phyloP scores from a whole-genome alignment of 306 rosid genomes.

The Prunus mume region DNA sequence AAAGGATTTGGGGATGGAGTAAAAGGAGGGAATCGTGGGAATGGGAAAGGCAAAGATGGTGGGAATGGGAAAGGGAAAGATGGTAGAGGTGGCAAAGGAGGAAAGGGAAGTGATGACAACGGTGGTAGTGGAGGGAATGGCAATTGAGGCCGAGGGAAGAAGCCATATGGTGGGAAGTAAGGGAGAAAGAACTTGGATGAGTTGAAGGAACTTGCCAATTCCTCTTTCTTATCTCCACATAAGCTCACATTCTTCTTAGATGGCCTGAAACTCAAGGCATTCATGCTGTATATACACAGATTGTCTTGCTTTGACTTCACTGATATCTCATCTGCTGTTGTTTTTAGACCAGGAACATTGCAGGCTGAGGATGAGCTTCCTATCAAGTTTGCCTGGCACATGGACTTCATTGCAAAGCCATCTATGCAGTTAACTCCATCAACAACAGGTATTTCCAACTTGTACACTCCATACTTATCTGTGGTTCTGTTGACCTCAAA shows the following conservation, averaged over 20 bases:
- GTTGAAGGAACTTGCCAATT: slow-evolving; percentile 29
- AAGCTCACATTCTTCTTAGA: slow-evolving; percentile 40
- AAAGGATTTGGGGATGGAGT: slow-evolving; percentile 26
- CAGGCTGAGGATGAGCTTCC: slow-evolving; percentile 43
- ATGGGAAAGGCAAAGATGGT: slow-evolving; percentile 28
- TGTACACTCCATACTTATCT: slow-evolving; percentile 50
- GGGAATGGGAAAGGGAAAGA: slow-evolving; percentile 32
- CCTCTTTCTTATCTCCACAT: slow-evolving; percentile 33
- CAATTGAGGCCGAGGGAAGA: slow-evolving; percentile 41
- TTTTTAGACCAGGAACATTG: slow-evolving; percentile 44
- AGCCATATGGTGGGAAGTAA: slow-evolving; percentile 37
- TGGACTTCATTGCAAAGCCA: slow-evolving; percentile 45
- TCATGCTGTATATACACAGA: slow-evolving; percentile 61
- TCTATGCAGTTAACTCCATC: slow-evolving; percentile 56
- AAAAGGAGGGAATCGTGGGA: slow-evolving; percentile 34
- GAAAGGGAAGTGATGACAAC: slow-evolving; percentile 18
- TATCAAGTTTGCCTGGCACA: slow-evolving; percentile 54
- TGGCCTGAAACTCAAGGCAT: slow-evolving; percentile 56
- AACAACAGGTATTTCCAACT: slow-evolving; percentile 56
- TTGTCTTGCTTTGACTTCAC: slow-evolving; percentile 57
- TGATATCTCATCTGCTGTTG: slow-evolving; percentile 43
- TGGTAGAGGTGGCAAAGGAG: slow-evolving; percentile 32
- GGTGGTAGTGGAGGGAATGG: slow-evolving; percentile 5
- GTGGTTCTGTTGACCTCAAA: slow-evolving; percentile 61
- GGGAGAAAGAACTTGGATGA: slow-evolving; percentile 52